These are phyloP conservation scores for Melaleuca alternifolia DNA, from an alignment of 345 rosid species.

Conservation along the genomic window DNA sequence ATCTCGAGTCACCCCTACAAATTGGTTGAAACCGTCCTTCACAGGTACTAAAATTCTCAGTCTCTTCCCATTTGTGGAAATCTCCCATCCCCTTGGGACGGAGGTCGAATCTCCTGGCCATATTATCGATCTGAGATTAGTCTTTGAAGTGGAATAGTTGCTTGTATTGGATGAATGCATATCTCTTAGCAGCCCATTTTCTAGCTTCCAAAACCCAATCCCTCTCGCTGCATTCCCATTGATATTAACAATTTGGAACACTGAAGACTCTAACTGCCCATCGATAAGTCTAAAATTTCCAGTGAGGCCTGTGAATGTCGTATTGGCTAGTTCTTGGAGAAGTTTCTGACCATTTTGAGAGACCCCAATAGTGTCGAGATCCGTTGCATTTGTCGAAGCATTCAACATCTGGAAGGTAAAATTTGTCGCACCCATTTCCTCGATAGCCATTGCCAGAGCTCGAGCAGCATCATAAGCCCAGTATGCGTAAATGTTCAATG, in stretches of 20 bases:
- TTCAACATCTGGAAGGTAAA: too few species aligned
- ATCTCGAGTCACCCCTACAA: fast-evolving
- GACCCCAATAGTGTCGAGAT: neutral
- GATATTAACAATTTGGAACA: neutral
- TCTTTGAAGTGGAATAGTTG: neutral
- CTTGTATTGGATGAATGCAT: neutral
- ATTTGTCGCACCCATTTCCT: too few species aligned
- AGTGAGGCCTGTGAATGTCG: neutral
- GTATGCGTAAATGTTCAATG: too few species aligned
- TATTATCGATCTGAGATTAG: neutral
- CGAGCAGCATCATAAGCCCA: too few species aligned
- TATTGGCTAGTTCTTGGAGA: neutral
- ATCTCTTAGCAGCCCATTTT: neutral
- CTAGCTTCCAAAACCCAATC: neutral
- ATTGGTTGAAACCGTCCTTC: fast-evolving
- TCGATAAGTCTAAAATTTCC: neutral
- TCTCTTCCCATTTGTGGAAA: neutral
- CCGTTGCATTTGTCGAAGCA: too few species aligned
- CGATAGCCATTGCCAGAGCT: too few species aligned
- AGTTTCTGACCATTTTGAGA: neutral
- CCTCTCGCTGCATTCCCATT: neutral
- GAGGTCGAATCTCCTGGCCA: neutral
- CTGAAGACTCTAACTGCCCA: neutral
- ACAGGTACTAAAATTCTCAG: neutral
- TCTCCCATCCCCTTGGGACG: neutral